These are phyloP conservation scores for Fraxinus sp. DNA, from an alignment of 305 asterid genomes.

Conservation along the genomic window DNA sequence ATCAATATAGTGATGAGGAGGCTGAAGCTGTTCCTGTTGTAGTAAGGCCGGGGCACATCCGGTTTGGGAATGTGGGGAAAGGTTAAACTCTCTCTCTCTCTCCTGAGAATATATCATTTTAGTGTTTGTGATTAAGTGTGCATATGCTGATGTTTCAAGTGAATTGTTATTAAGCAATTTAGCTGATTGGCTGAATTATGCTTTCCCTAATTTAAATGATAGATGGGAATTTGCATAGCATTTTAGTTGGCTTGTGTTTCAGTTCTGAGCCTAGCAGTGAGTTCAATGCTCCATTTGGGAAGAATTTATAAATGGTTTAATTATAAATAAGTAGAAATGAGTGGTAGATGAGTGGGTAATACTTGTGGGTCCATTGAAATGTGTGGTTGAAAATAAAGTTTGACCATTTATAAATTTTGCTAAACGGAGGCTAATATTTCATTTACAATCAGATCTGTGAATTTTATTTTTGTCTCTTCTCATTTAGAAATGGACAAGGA, in stretches of 20 bases:
- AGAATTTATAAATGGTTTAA: background rate
- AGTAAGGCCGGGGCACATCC: constrained; percentile 92
- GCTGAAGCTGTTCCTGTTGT: constrained; percentile 66
- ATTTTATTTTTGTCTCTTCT: constrained; percentile 22
- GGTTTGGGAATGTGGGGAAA: constrained; percentile 76
- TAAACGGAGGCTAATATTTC: constrained; percentile 1
- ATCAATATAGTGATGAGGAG: constrained; percentile 46
- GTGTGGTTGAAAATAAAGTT: background rate
- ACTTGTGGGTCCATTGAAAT: background rate
- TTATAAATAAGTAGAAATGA: background rate
- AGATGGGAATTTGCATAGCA: constrained; percentile 2
- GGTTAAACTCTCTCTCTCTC: constrained; percentile 44
- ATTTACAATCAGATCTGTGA: constrained; percentile 11
- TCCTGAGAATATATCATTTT: background rate
- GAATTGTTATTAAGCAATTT: constrained; percentile 1
- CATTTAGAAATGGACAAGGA: background rate
- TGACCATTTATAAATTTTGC: background rate
- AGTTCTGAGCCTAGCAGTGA: constrained; percentile 8
- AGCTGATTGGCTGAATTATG: constrained; percentile 2
- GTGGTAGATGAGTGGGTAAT: background rate
- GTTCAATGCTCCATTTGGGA: constrained; percentile 14
- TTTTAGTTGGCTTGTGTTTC: constrained; percentile 5
- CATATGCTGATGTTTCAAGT: constrained; percentile 11
- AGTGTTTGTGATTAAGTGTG: background rate
- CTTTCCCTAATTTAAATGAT: background rate